Conservation (phyloP, 2,329 filamentous ascomycete genomes). For the Cadophora malorum region DNA sequence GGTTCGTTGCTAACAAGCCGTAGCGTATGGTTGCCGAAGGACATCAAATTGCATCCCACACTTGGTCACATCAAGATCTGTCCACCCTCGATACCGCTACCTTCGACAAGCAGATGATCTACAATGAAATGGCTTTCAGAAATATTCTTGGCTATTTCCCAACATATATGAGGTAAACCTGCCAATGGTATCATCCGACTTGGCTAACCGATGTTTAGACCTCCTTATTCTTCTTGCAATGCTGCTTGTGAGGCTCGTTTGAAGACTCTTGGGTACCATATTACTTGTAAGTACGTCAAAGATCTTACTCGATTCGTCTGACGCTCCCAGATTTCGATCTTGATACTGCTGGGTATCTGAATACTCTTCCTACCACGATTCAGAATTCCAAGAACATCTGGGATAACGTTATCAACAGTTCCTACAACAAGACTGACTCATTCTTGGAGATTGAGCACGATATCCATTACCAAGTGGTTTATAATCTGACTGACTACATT, state of each 20-base stretch:
- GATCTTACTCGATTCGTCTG: neutral
- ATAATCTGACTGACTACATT: too few species aligned
- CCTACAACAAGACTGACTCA: slow-evolving; percentile 27
- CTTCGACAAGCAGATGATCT: too few species aligned
- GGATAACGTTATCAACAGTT: slow-evolving; percentile 34
- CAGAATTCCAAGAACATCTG: slow-evolving; percentile 55
- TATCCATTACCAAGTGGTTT: too few species aligned
- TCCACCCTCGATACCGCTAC: slow-evolving; percentile 46
- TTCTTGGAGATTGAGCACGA: too few species aligned
- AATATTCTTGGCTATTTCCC: too few species aligned
- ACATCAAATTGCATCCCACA: slow-evolving; percentile 67
- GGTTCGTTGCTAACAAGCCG: slow-evolving; percentile 30
- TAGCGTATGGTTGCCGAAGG: slow-evolving; percentile 47
- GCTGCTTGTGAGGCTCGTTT: too few species aligned
- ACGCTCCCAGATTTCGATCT: slow-evolving; percentile 48
- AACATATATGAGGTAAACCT: too few species aligned
- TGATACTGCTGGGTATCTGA: slow-evolving; percentile 58
- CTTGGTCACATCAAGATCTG: slow-evolving; percentile 59
- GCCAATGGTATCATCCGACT: too few species aligned
- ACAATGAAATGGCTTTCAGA: too few species aligned
- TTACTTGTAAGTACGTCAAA: slow-evolving; percentile 41
- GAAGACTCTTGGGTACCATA: too few species aligned
- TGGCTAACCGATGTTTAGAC: too few species aligned
- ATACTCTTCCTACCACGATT: slow-evolving; percentile 51
- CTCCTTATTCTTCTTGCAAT: too few species aligned